Evolutionary conservation across 768 basidiomycete species (phyloP).

Genomic region (Lactifluus piperatus): DNA sequence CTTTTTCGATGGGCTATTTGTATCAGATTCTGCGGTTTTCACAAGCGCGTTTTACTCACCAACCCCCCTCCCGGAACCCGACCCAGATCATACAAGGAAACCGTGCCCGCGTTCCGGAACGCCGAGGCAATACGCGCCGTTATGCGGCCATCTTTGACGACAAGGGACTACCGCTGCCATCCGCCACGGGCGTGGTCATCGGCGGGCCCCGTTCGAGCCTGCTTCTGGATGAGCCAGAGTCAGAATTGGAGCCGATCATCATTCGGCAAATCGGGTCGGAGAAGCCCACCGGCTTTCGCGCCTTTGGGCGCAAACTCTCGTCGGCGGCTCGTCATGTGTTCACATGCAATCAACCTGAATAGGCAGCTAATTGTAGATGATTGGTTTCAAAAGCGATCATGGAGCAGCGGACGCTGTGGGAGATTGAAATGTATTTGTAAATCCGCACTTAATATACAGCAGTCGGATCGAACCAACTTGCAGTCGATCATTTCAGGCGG

Average conservation of each 20-base stretch:
- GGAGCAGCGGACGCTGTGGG: neutral
- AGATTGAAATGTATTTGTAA: constrained; percentile 13
- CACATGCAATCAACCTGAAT: constrained; percentile 8
- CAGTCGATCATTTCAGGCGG: constrained; percentile 1
- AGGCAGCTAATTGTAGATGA: neutral
- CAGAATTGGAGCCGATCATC: constrained; percentile 7
- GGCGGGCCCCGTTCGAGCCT: constrained; percentile 10
- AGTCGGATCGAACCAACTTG: constrained; percentile 1
- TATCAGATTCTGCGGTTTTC: no score
- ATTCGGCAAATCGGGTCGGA: neutral
- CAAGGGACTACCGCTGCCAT: constrained; percentile 15
- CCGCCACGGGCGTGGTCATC: constrained; percentile 14
- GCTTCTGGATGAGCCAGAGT: neutral
- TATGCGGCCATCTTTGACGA: constrained; percentile 17
- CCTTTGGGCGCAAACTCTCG: constrained; percentile 12
- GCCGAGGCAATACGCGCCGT: constrained; percentile 17
- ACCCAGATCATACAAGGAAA: constrained; percentile 7
- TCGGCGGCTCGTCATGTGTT: constrained; percentile 13
- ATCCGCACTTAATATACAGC: constrained; percentile 6
- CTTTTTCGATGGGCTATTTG: neutral
- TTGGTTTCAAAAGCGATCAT: constrained; percentile 7
- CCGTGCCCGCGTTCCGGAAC: constrained; percentile 5
- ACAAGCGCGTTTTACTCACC: neutral
- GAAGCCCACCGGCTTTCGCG: constrained; percentile 6
- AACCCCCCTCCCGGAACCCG: neutral